Evolutionary conservation across 2,329 filamentous ascomycete species (phyloP).

Genomic region (Cryphonectria radicalis): DNA sequence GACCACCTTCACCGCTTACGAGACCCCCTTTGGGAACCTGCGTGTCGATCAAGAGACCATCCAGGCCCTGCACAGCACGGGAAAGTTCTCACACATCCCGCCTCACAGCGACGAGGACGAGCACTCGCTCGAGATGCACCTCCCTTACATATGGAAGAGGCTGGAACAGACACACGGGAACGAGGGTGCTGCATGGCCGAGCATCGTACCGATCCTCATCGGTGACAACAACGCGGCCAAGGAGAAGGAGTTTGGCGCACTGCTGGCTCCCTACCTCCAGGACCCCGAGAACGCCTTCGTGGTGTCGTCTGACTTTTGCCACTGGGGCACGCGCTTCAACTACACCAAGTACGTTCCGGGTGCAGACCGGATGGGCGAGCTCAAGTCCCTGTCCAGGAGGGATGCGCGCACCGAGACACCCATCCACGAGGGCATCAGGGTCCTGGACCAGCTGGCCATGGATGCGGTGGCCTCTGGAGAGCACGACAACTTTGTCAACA

Average conservation of each 20-base stretch:
- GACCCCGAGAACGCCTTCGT: slow-evolving; percentile 82
- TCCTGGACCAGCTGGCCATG: slow-evolving; percentile 82
- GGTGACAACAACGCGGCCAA: slow-evolving; percentile 70
- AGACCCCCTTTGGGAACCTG: slow-evolving; percentile 75
- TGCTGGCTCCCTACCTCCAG: slow-evolving; percentile 78
- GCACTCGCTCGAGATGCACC: slow-evolving; percentile 95
- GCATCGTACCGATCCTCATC: slow-evolving; percentile 85
- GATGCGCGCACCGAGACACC: slow-evolving; percentile 46
- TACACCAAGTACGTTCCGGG: slow-evolving; percentile 78
- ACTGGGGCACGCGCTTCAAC: slow-evolving; percentile 85
- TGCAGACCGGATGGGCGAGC: slow-evolving; percentile 44
- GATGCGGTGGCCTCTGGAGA: slow-evolving; percentile 78
- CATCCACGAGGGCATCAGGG: slow-evolving; percentile 85
- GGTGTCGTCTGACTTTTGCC: slow-evolving; percentile 94
- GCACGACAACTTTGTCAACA: slow-evolving; percentile 71
- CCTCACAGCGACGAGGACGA: slow-evolving; percentile 73
- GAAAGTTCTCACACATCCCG: slow-evolving; percentile 69
- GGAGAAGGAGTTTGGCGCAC: slow-evolving; percentile 69
- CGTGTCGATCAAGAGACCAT: slow-evolving; percentile 64
- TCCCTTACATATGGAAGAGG: slow-evolving; percentile 89
- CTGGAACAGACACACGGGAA: slow-evolving; percentile 56
- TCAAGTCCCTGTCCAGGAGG: slow-evolving; percentile 42
- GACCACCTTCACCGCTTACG: slow-evolving; percentile 71
- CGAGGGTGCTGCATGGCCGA: slow-evolving; percentile 52
- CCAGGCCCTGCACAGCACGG: slow-evolving; percentile 52